Base-by-base conservation (phyloP, 208 protist species). In the Vickermania ingenoplastis region DNA sequence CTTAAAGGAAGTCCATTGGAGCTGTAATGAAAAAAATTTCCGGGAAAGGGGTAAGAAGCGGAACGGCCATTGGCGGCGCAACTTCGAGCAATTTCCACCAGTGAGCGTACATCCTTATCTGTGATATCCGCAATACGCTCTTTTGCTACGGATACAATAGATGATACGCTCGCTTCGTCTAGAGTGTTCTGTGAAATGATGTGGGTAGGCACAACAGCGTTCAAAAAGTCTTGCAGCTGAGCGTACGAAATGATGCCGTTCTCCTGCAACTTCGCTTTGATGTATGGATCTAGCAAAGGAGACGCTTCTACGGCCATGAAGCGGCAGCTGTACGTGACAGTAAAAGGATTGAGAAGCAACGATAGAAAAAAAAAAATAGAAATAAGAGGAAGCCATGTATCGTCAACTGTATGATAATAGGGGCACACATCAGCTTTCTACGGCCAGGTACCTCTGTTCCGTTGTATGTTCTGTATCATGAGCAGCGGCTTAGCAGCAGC, bases 201-300 rank as follows among this genome's bases (percentile, higher is more conserved):
- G 11, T 45, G 7, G 36, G 7, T 17, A n/a, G 36, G n/a, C 11
- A 48, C 24, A 21, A 61, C 31, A n/a, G 36, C 7, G 0, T 48
- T 22, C 3, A 85, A 11, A 2, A 81, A 54, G 21, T 51, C 23
- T 11, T 65, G 41, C 1, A 89, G 59, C 13, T 87, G 73, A 4
- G 65, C 57, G 2, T 86, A 61, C 60, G 74, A 79, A 7, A 92
- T 52, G 2, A 90, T 23, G 17, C 82, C 86, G 22, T 65, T 69
- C 57, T 88, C 74, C 55, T 89, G 86, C 61, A 89, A 52, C 57
- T 86, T 90, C 21, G 82, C 77, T 59, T 90, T 92, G 3, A 86
- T 36, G 2, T 58, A 63, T 7, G 75, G 75, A 11, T 51, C 41
- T n/a, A 87, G 51, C 45, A 65, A 80, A 7, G 22, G 41, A 30